Evolutionary conservation across 2,329 filamentous ascomycete species (phyloP), one percentile per base, ranked within the genome.

Genomic region (Colletotrichum acutatum): DNA sequence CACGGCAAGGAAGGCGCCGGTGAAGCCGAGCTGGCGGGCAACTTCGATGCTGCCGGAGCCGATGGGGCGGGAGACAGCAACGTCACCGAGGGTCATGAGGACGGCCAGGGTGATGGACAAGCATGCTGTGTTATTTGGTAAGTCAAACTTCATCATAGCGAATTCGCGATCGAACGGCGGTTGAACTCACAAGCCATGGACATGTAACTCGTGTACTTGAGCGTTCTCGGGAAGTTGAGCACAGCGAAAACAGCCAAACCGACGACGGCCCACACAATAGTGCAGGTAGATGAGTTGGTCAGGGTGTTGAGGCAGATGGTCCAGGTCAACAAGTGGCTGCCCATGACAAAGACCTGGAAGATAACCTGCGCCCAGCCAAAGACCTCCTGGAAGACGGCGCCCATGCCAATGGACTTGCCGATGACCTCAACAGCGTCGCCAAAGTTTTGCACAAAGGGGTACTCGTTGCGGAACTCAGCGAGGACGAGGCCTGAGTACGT

Each of bases 391-490:
- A 90, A 90, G 2, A 88, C 78, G 8, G 80, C 81, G 0, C 92
- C 91, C 75, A 85, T 84, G 28, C 84, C 83, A 53, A 84, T 79
- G 4, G 83, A 78, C 37, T 79, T 78, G 32, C 83, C 83, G 12
- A 93, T 82, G 12, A 93, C 83, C 74, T 89, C 85, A 46, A 90
- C 90, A 1, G 90, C 91, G 76, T 94, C 91, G 16, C 90, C 90
- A 79, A 93, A 92, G 73, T 88, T 91, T 69, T 89, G 86, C 49
- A 93, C 86, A 80, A 93, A 90, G 0, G 93, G 93, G 77, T 95
- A 90, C 72, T 89, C 87, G 69, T 92, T 84, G 78, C 91, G 93
- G 82, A 94, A 95, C 78, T 93, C 89, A 88, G 91, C 93, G 56
- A 85, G 78, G 56, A 82, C 79, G 12, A 85, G 78, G 14, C 93